A percentile compares a stretch with the other conserved stretches of the same genome.
Evolutionary conservation across 2,329 filamentous ascomycete species (phyloP).

Genomic region (Phoma sp.): DNA sequence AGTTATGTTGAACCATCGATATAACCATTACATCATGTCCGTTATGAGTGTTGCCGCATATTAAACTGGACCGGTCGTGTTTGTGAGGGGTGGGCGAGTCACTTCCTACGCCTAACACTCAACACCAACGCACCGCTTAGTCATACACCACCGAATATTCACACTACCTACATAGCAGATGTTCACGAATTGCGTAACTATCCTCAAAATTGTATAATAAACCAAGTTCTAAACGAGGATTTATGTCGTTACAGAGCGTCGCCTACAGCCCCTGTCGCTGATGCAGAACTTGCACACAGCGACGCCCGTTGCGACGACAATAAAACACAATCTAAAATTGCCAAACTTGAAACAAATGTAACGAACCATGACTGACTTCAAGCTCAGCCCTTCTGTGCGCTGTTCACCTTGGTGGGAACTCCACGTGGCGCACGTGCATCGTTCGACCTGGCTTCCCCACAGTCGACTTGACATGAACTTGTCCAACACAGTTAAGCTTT

Average conservation of each 20-base stretch:
- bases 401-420: constrained; percentile 13
- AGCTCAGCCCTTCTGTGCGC: constrained; percentile 7
- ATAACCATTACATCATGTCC: too few species aligned
- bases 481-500: constrained; percentile 39
- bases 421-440: constrained; percentile 36
- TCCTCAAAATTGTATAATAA: not conserved
- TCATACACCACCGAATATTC: not conserved
- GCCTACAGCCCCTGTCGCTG: not conserved
- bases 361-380: not conserved
- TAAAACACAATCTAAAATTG: not conserved
- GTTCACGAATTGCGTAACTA: not conserved
- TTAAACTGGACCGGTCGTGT: too few species aligned
- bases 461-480: constrained; percentile 19
- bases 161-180: constrained; percentile 1
- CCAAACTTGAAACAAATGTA: not conserved
- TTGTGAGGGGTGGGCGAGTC: not conserved
- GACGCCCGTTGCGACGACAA: too few species aligned
- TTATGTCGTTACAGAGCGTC: not conserved
- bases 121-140: constrained; percentile 17
- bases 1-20: too few species aligned
- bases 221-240: too few species aligned
- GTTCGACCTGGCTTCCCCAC: constrained; percentile 24
- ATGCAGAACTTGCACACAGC: not conserved
- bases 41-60: too few species aligned
- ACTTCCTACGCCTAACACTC: not conserved